Evolutionary conservation across 2,329 filamentous ascomycete species (phyloP), one percentile per base, ranked within the genome.

Genomic region (Trichophyton rubrum): DNA sequence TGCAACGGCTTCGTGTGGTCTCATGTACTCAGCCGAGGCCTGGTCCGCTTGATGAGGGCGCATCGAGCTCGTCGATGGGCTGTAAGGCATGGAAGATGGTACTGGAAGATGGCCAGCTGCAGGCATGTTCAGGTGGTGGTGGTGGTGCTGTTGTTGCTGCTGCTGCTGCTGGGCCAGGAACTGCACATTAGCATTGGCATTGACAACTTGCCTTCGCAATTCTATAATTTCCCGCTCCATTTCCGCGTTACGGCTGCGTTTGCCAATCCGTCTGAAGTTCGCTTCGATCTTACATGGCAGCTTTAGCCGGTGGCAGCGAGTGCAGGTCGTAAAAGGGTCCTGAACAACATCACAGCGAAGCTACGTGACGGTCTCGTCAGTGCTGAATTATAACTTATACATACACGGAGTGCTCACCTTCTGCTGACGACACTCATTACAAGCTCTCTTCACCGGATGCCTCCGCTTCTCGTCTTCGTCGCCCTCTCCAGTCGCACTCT

Each of bases 341-440:
- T 85, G 82, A 61, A 82, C 73, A 63, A 86, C 84, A 73, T 87
- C 83, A 74, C 84, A 87, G 68, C 82, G 81, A 62, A 87, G 77
- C 84, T 87, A 63, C 56, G 24, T 15, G 24, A 47, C 33, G n/a
- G 40, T 13, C 5, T 24, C 13, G 11, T 61, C 27, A 38, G 55
- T 30, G 33, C 47, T 38, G 17, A 9, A 6, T 38, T 43, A 27
- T 53, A 47, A 22, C 40, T 30, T 4, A 27, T 47, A 55, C 60
- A 17, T 13, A 57, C 60, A 38, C 40, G 1, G n/a, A 15, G n/a
- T 2, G 38, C 71, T 71, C 65, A 86, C 84, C 77, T 87, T 87
- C 68, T 87, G 84, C 71, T 87, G 85, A 57, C 84, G 78, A 70
- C 84, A 87, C 68, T 87, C 83, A 70, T 86, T 86, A 71, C 84